A percentile compares a stretch with the other conserved stretches of the same genome.
Conservation (phyloP, 2,329 filamentous ascomycete species). For the Dothistroma septosporum region DNA sequence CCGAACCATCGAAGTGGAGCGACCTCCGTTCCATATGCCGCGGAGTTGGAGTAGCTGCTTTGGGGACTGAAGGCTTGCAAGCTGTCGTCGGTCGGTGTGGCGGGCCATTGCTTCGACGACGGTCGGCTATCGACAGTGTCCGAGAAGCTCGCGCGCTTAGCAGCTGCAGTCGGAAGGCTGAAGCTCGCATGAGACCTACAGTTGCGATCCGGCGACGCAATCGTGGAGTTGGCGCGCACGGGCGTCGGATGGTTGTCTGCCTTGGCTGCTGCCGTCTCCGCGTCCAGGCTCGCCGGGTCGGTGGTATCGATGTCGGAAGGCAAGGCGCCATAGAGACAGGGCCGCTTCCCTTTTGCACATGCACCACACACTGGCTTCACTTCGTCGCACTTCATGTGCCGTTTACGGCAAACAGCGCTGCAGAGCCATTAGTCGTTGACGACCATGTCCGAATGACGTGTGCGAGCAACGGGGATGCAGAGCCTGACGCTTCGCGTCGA, state of each 20-base stretch:
- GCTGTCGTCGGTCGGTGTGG: constrained; percentile 18
- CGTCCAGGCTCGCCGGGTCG: not conserved
- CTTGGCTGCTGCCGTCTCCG: not conserved
- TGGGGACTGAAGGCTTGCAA: constrained; percentile 24
- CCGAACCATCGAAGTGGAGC: constrained; percentile 50
- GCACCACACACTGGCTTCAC: constrained; percentile 43
- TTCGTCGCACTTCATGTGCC: constrained; percentile 53
- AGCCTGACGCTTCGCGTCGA: no score
- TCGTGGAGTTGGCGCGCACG: not conserved
- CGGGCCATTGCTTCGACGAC: constrained; percentile 16
- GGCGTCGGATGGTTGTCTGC: not conserved
- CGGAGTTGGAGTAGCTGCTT: constrained; percentile 28
- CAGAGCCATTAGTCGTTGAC: not conserved
- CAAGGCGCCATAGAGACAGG: constrained; percentile 38
- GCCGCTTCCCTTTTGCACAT: constrained; percentile 43
- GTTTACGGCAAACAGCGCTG: constrained; percentile 31
- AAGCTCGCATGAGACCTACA: constrained; percentile 1
- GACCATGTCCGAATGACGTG: not conserved
- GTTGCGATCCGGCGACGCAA: constrained; percentile 3
- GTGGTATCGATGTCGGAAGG: constrained; percentile 1
- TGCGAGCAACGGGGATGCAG: no score
- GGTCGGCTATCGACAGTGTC: constrained; percentile 4
- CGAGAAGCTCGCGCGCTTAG: constrained; percentile 8
- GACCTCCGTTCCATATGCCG: constrained; percentile 35
- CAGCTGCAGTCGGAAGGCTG: not conserved